Evolutionary conservation across 2,329 filamentous ascomycete species (phyloP).

Genomic region (Kalmusia sp.): DNA sequence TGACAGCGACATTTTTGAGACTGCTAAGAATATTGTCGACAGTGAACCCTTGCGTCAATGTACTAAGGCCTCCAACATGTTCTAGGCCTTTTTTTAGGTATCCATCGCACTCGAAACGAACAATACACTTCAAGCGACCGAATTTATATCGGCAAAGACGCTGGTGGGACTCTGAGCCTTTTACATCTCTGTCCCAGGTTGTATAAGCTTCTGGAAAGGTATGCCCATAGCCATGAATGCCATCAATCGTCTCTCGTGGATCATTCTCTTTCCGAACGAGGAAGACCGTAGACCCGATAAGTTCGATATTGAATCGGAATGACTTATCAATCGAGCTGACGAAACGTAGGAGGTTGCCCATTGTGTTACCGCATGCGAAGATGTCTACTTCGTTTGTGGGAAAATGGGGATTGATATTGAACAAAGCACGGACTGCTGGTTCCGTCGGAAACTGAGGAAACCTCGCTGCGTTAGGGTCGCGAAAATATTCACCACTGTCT

Average conservation of each 20-base stretch:
- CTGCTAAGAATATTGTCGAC: constrained; percentile 19
- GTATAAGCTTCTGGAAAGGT: constrained; percentile 73
- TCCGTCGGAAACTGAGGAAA: constrained; percentile 60
- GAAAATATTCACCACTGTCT: constrained; percentile 60
- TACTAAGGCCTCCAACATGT: neutral
- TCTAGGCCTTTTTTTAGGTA: constrained; percentile 48
- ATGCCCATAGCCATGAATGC: constrained; percentile 69
- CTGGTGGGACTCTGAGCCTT: constrained; percentile 67
- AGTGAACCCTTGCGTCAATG: neutral
- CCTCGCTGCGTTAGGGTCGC: constrained; percentile 62
- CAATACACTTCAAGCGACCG: constrained; percentile 57
- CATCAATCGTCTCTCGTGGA: constrained; percentile 62
- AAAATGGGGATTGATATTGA: constrained; percentile 49
- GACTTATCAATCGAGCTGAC: constrained; percentile 51
- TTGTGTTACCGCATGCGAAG: constrained; percentile 65
- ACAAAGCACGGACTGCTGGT: constrained; percentile 54
- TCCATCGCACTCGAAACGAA: constrained; percentile 67
- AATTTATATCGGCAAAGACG: constrained; percentile 67
- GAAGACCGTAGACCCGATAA: constrained; percentile 65
- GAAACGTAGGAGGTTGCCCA: constrained; percentile 69
- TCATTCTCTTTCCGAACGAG: constrained; percentile 68
- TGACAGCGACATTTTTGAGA: constrained; percentile 18
- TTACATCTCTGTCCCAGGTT: constrained; percentile 63
- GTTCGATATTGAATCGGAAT: constrained; percentile 67
- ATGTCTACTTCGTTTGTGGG: constrained; percentile 56